phyloP scores from a whole-genome alignment of 306 rosid genomes.

The Vicia faba region DNA sequence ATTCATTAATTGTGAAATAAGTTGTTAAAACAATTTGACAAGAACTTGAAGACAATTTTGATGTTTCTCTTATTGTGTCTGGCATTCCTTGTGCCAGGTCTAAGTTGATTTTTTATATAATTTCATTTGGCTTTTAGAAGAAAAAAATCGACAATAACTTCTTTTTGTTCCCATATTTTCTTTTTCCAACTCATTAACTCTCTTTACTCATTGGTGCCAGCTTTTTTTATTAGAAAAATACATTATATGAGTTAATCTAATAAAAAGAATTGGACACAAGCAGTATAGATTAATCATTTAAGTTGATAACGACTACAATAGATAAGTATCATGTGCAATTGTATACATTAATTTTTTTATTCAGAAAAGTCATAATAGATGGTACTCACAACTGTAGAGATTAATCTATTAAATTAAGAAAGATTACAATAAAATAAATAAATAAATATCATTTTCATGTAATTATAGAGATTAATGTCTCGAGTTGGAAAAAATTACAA shows the following conservation, averaged over 20 bases:
- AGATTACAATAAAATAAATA: no score
- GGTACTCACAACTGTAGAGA: no score
- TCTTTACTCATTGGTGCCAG: neutral
- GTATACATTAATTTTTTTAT: no score
- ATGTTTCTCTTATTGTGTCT: conserved; percentile 4
- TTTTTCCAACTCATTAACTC: neutral
- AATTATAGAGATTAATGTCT: no score
- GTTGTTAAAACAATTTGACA: neutral
- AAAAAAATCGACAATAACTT: neutral
- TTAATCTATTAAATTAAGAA: no score
- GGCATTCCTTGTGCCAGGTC: neutral
- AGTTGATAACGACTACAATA: no score
- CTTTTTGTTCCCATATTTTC: neutral
- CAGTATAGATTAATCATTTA: no score
- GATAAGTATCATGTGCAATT: no score
- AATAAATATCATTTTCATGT: no score
- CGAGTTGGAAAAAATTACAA: no score
- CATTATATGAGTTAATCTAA: neutral
- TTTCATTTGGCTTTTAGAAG: neutral
- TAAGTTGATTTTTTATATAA: neutral
- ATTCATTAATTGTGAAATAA: neutral
- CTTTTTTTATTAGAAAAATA: conserved; percentile 2
- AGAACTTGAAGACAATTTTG: neutral
- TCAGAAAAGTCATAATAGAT: no score
- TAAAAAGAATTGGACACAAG: no score